Evolutionary conservation across 139 green algal species (phyloP).

Genomic region (Zygnema circumcarinatum): DNA sequence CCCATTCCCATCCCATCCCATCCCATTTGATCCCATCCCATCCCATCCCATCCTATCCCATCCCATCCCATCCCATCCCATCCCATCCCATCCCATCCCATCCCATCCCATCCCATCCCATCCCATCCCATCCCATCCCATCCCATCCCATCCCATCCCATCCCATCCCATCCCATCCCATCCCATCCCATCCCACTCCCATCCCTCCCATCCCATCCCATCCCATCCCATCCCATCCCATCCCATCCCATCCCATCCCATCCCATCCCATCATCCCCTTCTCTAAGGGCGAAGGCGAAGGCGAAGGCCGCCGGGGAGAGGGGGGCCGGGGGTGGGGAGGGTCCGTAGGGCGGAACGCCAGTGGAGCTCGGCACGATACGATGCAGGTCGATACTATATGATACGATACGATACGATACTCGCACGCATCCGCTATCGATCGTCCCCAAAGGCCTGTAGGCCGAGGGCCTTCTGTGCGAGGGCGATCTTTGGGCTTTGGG

Average conservation of each 20-base stretch:
- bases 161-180: conserved; percentile 28
- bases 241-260: conserved; percentile 17
- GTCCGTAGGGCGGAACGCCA: no score
- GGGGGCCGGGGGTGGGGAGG: no score
- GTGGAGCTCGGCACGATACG: no score
- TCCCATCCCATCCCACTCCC: conserved; percentile 36
- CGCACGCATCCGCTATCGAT: no score
- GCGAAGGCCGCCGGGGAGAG: no score
- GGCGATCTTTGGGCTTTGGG: no score
- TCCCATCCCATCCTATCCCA: conserved; percentile 5
- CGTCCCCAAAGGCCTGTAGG: no score
- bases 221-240: conserved; percentile 28
- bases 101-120: conserved; percentile 23
- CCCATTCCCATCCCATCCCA: not conserved
- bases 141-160: conserved; percentile 35
- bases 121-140: conserved; percentile 27
- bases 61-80: not conserved
- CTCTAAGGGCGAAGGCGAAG: no score
- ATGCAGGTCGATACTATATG: no score
- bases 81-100: conserved; percentile 19
- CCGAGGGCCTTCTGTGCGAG: no score
- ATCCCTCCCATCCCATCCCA: no score
- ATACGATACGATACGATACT: no score
- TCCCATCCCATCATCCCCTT: conserved; percentile 17
- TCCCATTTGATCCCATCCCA: conserved; percentile 9